Conservation (phyloP, 2,329 filamentous ascomycete genomes). For the Monilinia polystroma region DNA sequence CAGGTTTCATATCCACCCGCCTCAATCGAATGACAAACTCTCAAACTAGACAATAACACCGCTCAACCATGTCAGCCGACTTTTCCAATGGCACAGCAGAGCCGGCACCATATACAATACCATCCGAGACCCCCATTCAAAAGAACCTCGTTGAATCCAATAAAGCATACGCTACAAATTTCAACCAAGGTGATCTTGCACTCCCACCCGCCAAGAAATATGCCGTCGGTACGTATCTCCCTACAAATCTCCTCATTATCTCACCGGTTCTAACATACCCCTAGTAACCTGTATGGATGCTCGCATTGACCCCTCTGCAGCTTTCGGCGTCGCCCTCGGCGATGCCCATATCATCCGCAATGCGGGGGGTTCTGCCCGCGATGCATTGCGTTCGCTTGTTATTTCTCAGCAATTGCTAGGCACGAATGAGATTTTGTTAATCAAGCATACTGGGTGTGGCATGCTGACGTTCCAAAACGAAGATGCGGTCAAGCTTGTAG, state of each 20-base stretch:
- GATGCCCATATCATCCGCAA: conserved; percentile 80
- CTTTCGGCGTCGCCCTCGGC: conserved; percentile 69
- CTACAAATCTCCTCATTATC: conserved; percentile 23
- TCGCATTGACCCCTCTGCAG: conserved; percentile 64
- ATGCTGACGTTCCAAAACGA: conserved; percentile 68
- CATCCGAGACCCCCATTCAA: conserved; percentile 46
- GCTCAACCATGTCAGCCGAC: background rate
- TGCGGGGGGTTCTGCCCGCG: conserved; percentile 63
- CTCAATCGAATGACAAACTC: background rate
- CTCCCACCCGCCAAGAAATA: conserved; percentile 71
- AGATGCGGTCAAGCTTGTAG: conserved; percentile 54
- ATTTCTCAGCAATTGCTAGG: conserved; percentile 79
- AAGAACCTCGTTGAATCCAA: conserved; percentile 58
- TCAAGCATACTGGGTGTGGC: conserved; percentile 60
- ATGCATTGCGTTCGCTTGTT: conserved; percentile 71
- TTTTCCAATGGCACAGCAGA: background rate
- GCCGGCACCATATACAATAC: conserved; percentile 15
- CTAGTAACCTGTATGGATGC: conserved; percentile 81
- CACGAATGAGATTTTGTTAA: conserved; percentile 66
- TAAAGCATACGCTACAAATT: conserved; percentile 54
- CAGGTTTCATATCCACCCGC: background rate
- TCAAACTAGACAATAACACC: background rate
- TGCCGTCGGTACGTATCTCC: conserved; percentile 52
- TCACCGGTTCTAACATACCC: conserved; percentile 13
- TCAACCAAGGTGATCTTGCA: conserved; percentile 64